Percentiles rank a stretch among this genome's conserved stretches.
These are phyloP conservation scores for Ceratocystis variospora DNA, from an alignment of 2,329 filamentous ascomycete genomes.

Conservation along the genomic window DNA sequence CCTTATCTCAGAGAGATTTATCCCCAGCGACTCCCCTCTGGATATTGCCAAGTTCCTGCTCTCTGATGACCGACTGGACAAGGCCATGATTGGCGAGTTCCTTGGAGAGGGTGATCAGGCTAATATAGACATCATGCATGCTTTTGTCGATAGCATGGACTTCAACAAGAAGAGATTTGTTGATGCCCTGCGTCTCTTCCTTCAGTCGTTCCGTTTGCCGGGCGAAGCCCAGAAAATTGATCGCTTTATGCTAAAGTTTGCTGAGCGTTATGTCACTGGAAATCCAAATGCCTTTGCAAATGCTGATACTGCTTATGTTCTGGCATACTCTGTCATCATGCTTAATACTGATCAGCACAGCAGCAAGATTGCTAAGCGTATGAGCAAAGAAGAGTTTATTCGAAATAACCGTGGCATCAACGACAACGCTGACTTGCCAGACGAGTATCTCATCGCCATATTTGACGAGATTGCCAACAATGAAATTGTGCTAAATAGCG, in stretches of 20 bases:
- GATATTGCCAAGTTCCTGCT: conserved; percentile 78
- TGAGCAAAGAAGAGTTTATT: conserved; percentile 96
- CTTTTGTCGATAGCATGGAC: conserved; percentile 91
- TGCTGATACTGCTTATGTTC: conserved; percentile 90
- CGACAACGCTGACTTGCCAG: conserved; percentile 81
- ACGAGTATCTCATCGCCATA: conserved; percentile 79
- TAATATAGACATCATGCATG: conserved; percentile 96
- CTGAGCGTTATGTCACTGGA: conserved; percentile 83
- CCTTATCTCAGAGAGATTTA: conserved; percentile 74
- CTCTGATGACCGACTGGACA: conserved; percentile 72
- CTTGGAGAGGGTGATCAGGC: conserved; percentile 85
- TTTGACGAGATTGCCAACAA: conserved; percentile 85
- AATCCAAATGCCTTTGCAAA: conserved; percentile 98
- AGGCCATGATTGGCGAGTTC: conserved; percentile 84
- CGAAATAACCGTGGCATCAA: conserved; percentile 99
- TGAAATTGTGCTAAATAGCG: conserved; percentile 88
- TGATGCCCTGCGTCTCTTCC: conserved; percentile 75
- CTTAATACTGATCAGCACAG: conserved; percentile 95
- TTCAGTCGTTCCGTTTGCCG: conserved; percentile 87
- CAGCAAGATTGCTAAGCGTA: conserved; percentile 64
- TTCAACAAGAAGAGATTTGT: conserved; percentile 86
- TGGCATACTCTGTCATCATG: conserved; percentile 93
- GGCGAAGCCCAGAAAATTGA: conserved; percentile 98
- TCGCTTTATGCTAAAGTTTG: conserved; percentile 98
- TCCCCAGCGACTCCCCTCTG: conserved; percentile 59